These are phyloP conservation scores for Trifolium subterraneum DNA, from an alignment of 306 rosid genomes.

Conservation along the genomic window DNA sequence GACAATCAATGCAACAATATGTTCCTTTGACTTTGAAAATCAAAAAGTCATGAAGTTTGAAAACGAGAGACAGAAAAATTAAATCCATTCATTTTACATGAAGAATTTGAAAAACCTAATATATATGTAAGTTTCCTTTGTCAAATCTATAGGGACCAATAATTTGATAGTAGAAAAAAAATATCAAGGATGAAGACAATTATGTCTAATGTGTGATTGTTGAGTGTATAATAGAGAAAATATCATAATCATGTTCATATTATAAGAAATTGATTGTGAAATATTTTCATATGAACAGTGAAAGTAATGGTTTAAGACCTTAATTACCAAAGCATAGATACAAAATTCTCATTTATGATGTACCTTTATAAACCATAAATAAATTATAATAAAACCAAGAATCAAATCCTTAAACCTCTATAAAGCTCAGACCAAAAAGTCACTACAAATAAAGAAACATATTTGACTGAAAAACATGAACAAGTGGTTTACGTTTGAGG, in stretches of 20 bases:
- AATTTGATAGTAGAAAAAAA: neutral
- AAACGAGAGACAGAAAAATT: neutral
- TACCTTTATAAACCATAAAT: neutral
- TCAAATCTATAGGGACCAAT: slow-evolving; percentile 23
- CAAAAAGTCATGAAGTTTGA: slow-evolving; percentile 35
- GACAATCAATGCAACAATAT: neutral
- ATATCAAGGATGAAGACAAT: slow-evolving; percentile 12
- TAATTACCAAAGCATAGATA: slow-evolving; percentile 15
- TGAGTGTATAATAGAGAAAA: slow-evolving; percentile 8
- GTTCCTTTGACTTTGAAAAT: neutral
- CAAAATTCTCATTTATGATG: slow-evolving; percentile 26
- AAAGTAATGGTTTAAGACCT: neutral
- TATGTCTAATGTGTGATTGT: neutral
- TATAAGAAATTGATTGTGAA: neutral
- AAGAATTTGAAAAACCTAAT: slow-evolving; percentile 1
- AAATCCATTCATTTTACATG: slow-evolving; percentile 10
- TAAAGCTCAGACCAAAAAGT: slow-evolving; percentile 26
- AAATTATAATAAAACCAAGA: slow-evolving; percentile 34
- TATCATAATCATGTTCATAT: neutral
- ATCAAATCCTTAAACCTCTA: slow-evolving; percentile 38
- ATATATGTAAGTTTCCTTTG: slow-evolving; percentile 19
- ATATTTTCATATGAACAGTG: neutral
- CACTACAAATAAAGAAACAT: slow-evolving; percentile 24
- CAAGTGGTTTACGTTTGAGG: slow-evolving; percentile 5
- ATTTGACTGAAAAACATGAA: slow-evolving; percentile 34